Percentiles rank a stretch among this genome's conserved stretches.
These are phyloP conservation scores for Urtica urens DNA, from an alignment of 306 rosid genomes.

Conservation along the genomic window DNA sequence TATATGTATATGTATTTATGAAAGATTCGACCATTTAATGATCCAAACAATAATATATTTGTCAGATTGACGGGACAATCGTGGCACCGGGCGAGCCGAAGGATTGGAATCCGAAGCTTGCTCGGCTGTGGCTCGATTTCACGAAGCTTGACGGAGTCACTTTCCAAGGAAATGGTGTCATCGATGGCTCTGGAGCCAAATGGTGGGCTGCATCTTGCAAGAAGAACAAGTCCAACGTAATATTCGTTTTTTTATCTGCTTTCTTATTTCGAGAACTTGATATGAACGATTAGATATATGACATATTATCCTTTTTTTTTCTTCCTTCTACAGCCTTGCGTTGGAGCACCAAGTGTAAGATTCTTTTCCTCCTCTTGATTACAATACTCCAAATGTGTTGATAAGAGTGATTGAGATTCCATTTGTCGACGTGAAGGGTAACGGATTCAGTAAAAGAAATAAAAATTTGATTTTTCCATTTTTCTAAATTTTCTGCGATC, in stretches of 20 bases:
- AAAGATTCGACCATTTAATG: too few relatives aligned
- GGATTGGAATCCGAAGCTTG: conserved; percentile 62
- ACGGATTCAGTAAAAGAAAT: too few relatives aligned
- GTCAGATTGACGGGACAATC: conserved; percentile 79
- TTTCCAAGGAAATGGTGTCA: conserved; percentile 81
- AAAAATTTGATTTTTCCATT: too few relatives aligned
- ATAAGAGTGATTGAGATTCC: conserved; percentile 13
- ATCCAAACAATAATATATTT: too few relatives aligned
- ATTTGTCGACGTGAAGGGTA: too few relatives aligned
- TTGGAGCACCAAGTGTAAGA: conserved; percentile 87
- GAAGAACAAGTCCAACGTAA: conserved; percentile 80
- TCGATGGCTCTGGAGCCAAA: conserved; percentile 94
- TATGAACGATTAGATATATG: too few relatives aligned
- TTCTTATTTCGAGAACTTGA: too few relatives aligned
- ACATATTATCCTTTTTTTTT: conserved; percentile 5
- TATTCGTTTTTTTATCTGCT: too few relatives aligned
- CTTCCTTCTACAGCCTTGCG: conserved; percentile 64
- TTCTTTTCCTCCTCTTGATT: conserved; percentile 15
- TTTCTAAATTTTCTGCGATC: too few relatives aligned
- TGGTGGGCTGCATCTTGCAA: conserved; percentile 99
- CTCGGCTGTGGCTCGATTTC: conserved; percentile 69
- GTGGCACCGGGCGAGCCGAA: conserved; percentile 84
- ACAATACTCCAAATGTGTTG: not conserved
- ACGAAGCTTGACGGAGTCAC: conserved; percentile 40
- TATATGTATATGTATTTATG: too few relatives aligned